Evolutionary conservation across 2,329 filamentous ascomycete species (phyloP), one percentile per base, ranked within the genome.

Genomic region (Cladosporium halotolerans): DNA sequence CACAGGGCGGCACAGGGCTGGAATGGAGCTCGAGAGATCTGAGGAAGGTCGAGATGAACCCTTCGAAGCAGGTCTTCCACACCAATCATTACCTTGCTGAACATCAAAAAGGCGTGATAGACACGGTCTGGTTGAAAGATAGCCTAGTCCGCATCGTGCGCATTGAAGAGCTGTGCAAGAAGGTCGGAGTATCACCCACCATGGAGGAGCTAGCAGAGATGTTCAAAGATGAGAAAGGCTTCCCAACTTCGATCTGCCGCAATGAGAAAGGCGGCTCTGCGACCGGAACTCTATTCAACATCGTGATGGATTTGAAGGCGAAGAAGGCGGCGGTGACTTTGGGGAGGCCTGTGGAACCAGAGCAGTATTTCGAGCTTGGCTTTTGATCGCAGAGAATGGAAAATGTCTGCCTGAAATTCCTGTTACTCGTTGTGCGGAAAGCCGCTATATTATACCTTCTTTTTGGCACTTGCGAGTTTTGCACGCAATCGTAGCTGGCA

Each of bases 21-120:
- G 79, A 83, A 60, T 81, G 74, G 68, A 61, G 63, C 56, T 51
- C 68, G 58, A 14, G 66, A 59, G 60, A 70, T 57, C 19, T 68
- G 14, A 52, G 58, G 52, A 68, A 58, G 64, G 56, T 67, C 9
- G 56, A 57, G 55, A 61, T 70, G 56, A 71, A 74, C 56, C 53
- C 44, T 0, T 52, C 45, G 1, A 63, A 66, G 1, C 62, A 70
- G 8, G 62, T 76, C 1, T 69, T 72, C 10, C 73, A 77, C 56
- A 61, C 73, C 1, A 76, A 77, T 48, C 74, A 76, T 46, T 67
- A 72, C 14, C 53, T 77, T 9, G 49, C 61, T 0, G 60, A 67
- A n/a, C 73, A 76, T 45, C 60, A 55, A 1, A 60, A 57, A 1
- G 66, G 68, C 0, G 69, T 73, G 13, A 55, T 58, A 2, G 74